Base-by-base conservation (phyloP, 208 protist species). In the Trypanosoma avium region DNA sequence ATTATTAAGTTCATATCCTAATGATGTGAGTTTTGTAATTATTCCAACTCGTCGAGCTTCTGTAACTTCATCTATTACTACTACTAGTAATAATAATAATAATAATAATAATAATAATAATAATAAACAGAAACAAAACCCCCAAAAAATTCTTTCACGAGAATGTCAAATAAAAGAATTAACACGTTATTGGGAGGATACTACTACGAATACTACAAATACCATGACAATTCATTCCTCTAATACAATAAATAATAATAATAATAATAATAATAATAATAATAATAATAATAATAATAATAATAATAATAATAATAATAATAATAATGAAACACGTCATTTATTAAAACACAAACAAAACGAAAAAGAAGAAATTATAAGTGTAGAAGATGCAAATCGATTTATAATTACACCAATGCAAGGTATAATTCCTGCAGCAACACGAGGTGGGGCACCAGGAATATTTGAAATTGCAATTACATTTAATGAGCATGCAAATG, bases 401-500 rank as follows among this genome's bases (percentile, higher is more conserved):
- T 95, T 95, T 60, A 59, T 43, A 7, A 58, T 95, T 49, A 64
- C 59, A 10, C 77, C 81, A 2, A 38, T 52, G 4, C 47, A 60
- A 27, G 86, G 90, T 6, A 59, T 78, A 19, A 67, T 95, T 36
- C 90, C 86, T 3, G 63, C 82, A 12, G 81, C 86, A 21, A 87
- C 84, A 42, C 57, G 57, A n/a, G 90, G 90, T 17, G 90, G 90
- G 7, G 75, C 84, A 47, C 77, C 84, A 0, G 84, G 84, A 38
- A 45, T 63, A 8, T 62, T 65, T 46, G 70, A 73, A 35, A 46
- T 95, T 21, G 30, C 43, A 4, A 77, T 87, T 10, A 43, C 47
- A 40, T 95, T 95, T 57, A 54, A 47, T 19, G 82, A 85, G 72
- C 72, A 89, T 64, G 82, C 77, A 33, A 77, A 83, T 68, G 67